Percentiles rank a stretch among this genome's conserved stretches.
Evolutionary conservation across 2,329 filamentous ascomycete species (phyloP).

Genomic region (Trichoderma simmonsii): DNA sequence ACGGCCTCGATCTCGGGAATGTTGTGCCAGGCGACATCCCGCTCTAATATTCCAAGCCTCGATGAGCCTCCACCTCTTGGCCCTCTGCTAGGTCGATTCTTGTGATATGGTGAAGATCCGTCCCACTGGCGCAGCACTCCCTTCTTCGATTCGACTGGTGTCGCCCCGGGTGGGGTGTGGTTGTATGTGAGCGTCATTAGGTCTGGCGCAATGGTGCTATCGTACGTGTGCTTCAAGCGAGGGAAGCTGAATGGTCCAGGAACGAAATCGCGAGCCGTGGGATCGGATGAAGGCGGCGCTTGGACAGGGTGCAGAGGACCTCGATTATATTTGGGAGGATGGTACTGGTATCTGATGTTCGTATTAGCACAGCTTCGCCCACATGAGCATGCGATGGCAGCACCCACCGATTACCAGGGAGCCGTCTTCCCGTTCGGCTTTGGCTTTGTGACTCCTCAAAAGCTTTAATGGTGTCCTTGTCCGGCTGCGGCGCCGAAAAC

Average conservation of each 20-base stretch:
- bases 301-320: constrained; percentile 92
- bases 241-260: constrained; percentile 89
- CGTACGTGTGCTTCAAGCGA: constrained; percentile 85
- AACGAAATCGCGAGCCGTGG: constrained; percentile 80
- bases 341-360: constrained; percentile 78
- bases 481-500: constrained; percentile 42
- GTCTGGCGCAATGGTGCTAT: constrained; percentile 81
- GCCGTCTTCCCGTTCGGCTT: constrained; percentile 34
- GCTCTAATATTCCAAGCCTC: constrained; percentile 67
- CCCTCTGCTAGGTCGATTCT: constrained; percentile 80
- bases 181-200: constrained; percentile 85
- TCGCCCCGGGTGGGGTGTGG: constrained; percentile 77
- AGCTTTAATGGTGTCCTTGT: constrained; percentile 37
- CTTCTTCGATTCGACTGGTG: constrained; percentile 41
- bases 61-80: constrained; percentile 70
- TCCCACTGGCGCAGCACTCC: constrained; percentile 82
- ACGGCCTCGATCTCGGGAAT: constrained; percentile 79
- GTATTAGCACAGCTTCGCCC: background rate
- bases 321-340: constrained; percentile 90
- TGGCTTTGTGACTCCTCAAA: constrained; percentile 40
- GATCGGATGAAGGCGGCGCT: constrained; percentile 81
- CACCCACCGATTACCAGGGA: constrained; percentile 48
- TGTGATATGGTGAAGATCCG: constrained; percentile 88
- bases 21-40: constrained; percentile 75
- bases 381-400: background rate